Evolutionary conservation across 2,329 filamentous ascomycete species (phyloP).

Genomic region (Neurospora sp.): DNA sequence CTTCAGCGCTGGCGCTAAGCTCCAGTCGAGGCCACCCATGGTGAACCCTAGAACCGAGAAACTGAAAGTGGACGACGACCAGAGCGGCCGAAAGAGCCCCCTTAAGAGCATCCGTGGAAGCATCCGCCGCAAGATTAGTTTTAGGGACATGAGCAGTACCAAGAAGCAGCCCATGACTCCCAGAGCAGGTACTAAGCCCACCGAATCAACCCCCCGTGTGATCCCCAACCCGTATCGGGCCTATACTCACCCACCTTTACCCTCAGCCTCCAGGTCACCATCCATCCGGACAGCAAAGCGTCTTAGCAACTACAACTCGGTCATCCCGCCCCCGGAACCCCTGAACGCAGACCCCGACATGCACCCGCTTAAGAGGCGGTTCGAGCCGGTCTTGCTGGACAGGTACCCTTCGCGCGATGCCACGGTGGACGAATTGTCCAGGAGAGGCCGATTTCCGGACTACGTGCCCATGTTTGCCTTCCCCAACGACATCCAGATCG

Average conservation of each 20-base stretch:
- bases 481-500: slow-evolving; percentile 93
- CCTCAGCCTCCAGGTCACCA: slow-evolving; percentile 31
- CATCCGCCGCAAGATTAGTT: slow-evolving; percentile 84
- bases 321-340: slow-evolving; percentile 87
- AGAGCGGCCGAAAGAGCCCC: slow-evolving; percentile 43
- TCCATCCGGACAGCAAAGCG: slow-evolving; percentile 67
- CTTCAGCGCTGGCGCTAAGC: slow-evolving; percentile 74
- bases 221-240: slow-evolving; percentile 12
- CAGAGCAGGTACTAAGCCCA: slow-evolving; percentile 54
- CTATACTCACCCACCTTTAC: slow-evolving; percentile 3
- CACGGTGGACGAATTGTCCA: slow-evolving; percentile 69
- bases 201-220: background rate
- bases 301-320: slow-evolving; percentile 95
- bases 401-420: slow-evolving; percentile 81
- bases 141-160: slow-evolving; percentile 89
- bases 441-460: slow-evolving; percentile 82
- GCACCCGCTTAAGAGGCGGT: slow-evolving; percentile 88
- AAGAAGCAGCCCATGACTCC: slow-evolving; percentile 73
- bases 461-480: slow-evolving; percentile 99
- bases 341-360: slow-evolving; percentile 83
- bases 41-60: slow-evolving; percentile 73
- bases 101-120: slow-evolving; percentile 62
- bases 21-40: slow-evolving; percentile 59
- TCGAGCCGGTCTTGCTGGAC: slow-evolving; percentile 93
- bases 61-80: slow-evolving; percentile 64